These are phyloP conservation scores for Orbilia blumenaviensis DNA, from an alignment of 2,329 filamentous ascomycete species.

Conservation along the genomic window DNA sequence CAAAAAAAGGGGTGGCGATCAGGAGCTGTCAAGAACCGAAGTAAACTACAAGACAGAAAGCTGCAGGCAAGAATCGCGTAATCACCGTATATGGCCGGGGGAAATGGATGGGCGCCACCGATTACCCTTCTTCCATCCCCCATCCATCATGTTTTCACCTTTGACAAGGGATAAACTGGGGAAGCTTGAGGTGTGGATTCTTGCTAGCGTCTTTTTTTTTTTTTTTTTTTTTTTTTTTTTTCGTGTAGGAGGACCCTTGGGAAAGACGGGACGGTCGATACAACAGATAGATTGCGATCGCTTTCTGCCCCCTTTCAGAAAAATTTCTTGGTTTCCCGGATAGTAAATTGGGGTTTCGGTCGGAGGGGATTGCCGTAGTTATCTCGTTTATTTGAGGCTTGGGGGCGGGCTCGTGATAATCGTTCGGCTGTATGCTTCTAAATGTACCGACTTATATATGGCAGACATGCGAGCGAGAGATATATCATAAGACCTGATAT, in stretches of 20 bases:
- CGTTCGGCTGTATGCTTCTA: background rate
- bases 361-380: background rate
- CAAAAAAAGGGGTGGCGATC: no score
- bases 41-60: background rate
- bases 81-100: conserved; percentile 27
- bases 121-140: no score
- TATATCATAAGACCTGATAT: conserved; percentile 39
- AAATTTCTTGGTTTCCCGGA: no score
- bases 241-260: no score
- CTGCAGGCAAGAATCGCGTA: conserved; percentile 49
- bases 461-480: background rate
- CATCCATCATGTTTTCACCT: no score
- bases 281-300: conserved; percentile 51
- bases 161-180: background rate
- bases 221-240: no score
- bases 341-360: no score
- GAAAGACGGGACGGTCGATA: conserved; percentile 40
- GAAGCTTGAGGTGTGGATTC: background rate
- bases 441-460: background rate
- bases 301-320: background rate
- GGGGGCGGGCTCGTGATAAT: conserved; percentile 3
- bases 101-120: no score
- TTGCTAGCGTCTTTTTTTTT: conserved; percentile 3
- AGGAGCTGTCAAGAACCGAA: background rate
- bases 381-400: background rate